These are phyloP conservation scores for Kurtzmaniella quercitrusa DNA, from an alignment of 1,139 yeast genomes.

Conservation along the genomic window DNA sequence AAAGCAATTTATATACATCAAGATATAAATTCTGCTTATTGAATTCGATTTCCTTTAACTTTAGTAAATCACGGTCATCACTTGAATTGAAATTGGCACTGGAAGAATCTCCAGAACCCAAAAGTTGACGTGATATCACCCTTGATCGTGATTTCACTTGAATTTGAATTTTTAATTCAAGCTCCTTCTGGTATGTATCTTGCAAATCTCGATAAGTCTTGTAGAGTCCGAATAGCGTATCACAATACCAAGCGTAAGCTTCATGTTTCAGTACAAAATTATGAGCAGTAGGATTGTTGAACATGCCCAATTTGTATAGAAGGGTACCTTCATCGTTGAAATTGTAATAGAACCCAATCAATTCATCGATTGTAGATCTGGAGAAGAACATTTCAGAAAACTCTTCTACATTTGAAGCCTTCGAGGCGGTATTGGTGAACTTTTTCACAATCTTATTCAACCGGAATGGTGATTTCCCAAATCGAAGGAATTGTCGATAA, in stretches of 20 bases:
- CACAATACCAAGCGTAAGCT: slow-evolving; percentile 61
- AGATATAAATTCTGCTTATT: slow-evolving; percentile 36
- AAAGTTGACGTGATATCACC: slow-evolving; percentile 32
- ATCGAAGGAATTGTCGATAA: slow-evolving; percentile 66
- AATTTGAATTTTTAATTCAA: slow-evolving; percentile 35
- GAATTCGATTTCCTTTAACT: slow-evolving; percentile 31
- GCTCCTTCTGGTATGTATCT: slow-evolving; percentile 38
- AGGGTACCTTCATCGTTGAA: slow-evolving; percentile 57
- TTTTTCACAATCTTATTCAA: slow-evolving; percentile 17
- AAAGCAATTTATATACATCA: slow-evolving; percentile 38
- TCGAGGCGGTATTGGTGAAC: slow-evolving; percentile 9
- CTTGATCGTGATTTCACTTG: slow-evolving; percentile 39
- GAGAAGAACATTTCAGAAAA: slow-evolving; percentile 26
- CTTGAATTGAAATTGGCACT: slow-evolving; percentile 10
- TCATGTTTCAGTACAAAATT: slow-evolving; percentile 47
- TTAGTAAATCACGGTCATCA: slow-evolving; percentile 21
- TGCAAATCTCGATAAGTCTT: slow-evolving; percentile 39
- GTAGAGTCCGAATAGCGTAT: slow-evolving; percentile 52
- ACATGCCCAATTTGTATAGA: slow-evolving; percentile 49
- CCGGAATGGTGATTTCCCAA: slow-evolving; percentile 69
- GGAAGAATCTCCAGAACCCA: slow-evolving; percentile 15
- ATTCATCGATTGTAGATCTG: slow-evolving; percentile 42
- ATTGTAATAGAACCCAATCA: slow-evolving; percentile 56
- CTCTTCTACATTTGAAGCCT: slow-evolving; percentile 3
- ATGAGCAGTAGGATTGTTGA: slow-evolving; percentile 35